Evolutionary conservation across 2,329 filamentous ascomycete species (phyloP), one percentile per base, ranked within the genome.

Genomic region (Aspergillus ochraceus): DNA sequence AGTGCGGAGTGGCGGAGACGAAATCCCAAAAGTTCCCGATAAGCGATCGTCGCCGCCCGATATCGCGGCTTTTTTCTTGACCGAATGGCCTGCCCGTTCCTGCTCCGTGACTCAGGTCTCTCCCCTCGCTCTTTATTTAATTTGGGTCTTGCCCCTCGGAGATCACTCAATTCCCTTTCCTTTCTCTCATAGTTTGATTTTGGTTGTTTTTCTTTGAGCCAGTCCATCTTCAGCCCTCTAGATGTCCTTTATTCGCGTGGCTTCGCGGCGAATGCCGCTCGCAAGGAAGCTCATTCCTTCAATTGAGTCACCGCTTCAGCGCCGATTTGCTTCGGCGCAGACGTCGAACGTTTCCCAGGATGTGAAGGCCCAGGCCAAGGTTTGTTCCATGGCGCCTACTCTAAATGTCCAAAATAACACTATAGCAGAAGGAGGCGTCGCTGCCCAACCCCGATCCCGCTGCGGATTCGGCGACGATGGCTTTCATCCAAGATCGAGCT

Each of bases 391-490:
- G 17, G 32, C 6, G 1, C 3, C 24, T 47, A 9, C 9, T 2
- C 1, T 14, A 4, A 11, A 17, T 0, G 6, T 8, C 8, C 20
- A 66, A 5, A 14, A 61, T n/a, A 12, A 14, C 30, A 17, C 52
- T 47, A 36, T 55, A 32, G 20, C 6, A 84, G 79, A 79, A 77
- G 68, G 79, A 84, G 70, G 72, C 78, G 22, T 69, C 74, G 2
- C 72, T 89, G 12, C 82, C 89, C 10, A 91, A 89, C 66, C 84
- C 90, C 52, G 92, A 96, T 71, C 91, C 92, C 39, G 71, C 87
- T 14, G 70, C 85, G 52, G 89, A 92, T 76, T 95, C 92, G 0
- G 80, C 86, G 68, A 96, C 91, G 65, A 85, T 87, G 36, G 84
- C 87, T 30, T 84, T 97, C 60, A 86, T 97, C 65, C 83, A 86